phyloP scores from a whole-genome alignment of 2,329 filamentous ascomycete genomes.

The Colletotrichum euphorbiae region DNA sequence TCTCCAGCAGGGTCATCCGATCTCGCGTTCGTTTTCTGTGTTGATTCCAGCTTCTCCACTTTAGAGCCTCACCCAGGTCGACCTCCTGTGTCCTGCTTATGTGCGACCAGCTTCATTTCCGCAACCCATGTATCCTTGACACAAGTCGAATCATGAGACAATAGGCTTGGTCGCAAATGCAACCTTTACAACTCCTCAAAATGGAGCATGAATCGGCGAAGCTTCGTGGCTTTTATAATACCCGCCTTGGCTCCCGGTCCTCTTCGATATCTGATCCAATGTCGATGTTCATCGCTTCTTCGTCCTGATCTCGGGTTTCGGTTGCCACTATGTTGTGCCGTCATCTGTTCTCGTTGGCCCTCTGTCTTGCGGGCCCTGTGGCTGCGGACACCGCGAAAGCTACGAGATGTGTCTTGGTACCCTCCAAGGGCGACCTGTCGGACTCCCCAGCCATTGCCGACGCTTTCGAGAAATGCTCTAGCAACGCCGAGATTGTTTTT shows the following conservation, averaged over 20 bases:
- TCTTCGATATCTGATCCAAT: neutral
- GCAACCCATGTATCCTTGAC: slow-evolving; percentile 17
- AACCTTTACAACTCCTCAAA: slow-evolving; percentile 1
- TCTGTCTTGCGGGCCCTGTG: slow-evolving; percentile 18
- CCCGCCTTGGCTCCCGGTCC: slow-evolving; percentile 13
- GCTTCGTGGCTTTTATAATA: slow-evolving; percentile 25
- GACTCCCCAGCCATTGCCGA: slow-evolving; percentile 53
- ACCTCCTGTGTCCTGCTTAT: neutral
- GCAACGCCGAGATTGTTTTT: slow-evolving; percentile 51
- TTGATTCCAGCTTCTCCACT: neutral
- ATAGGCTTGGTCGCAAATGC: no score
- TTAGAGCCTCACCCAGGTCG: neutral
- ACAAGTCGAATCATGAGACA: neutral
- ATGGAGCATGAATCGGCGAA: slow-evolving; percentile 13
- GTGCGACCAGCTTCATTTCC: slow-evolving; percentile 26
- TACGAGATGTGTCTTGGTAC: slow-evolving; percentile 38
- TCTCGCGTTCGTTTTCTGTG: slow-evolving; percentile 7
- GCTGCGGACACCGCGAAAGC: neutral
- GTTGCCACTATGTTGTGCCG: slow-evolving; percentile 8
- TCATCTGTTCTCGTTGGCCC: slow-evolving; percentile 20
- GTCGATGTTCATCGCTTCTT: slow-evolving; percentile 15
- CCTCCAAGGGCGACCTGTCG: slow-evolving; percentile 52
- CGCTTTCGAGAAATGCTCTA: slow-evolving; percentile 52
- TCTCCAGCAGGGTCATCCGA: neutral
- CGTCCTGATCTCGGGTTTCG: neutral